Evolutionary conservation across 129 eudicot genomes (phyloP).

Genomic region (Centella asiatica): DNA sequence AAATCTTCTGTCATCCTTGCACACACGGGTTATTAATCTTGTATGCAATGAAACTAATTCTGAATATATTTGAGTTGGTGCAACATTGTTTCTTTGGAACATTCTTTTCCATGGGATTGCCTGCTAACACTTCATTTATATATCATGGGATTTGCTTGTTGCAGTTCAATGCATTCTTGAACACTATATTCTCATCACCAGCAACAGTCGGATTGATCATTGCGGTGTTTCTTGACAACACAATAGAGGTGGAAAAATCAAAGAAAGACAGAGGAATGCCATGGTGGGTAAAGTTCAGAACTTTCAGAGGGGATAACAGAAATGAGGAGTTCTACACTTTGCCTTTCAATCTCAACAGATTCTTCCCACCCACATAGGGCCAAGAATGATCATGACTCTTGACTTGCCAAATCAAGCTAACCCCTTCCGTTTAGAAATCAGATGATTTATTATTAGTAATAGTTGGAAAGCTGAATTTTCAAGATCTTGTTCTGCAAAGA

Average conservation of each 20-base stretch:
- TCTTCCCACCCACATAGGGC: conserved; percentile 55
- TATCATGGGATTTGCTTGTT: not conserved
- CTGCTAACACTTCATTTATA: not conserved
- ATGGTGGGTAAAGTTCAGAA: conserved; percentile 72
- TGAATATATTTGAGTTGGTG: too few relatives aligned
- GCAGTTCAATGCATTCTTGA: conserved; percentile 62
- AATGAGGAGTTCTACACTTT: conserved; percentile 65
- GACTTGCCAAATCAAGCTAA: not conserved
- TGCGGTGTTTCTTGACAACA: conserved; percentile 63
- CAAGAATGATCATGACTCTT: not conserved
- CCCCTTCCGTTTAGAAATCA: not conserved
- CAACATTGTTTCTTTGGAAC: not conserved
- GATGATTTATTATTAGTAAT: not conserved
- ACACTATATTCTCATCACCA: conserved; percentile 47
- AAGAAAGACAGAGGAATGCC: conserved; percentile 76
- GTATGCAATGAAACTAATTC: not conserved
- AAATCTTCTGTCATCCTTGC: too few relatives aligned
- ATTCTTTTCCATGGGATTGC: not conserved
- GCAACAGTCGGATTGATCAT: conserved; percentile 42
- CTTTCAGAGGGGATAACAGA: conserved; percentile 55
- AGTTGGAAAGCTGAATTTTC: not conserved
- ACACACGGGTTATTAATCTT: not conserved
- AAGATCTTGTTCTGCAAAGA: conserved; percentile 3
- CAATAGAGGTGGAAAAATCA: conserved; percentile 52
- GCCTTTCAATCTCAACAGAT: conserved; percentile 62